A percentile compares a stretch with the other conserved stretches of the same genome.
Conservation (phyloP, 257 asterid genomes). For the Solanum ossicruentum region DNA sequence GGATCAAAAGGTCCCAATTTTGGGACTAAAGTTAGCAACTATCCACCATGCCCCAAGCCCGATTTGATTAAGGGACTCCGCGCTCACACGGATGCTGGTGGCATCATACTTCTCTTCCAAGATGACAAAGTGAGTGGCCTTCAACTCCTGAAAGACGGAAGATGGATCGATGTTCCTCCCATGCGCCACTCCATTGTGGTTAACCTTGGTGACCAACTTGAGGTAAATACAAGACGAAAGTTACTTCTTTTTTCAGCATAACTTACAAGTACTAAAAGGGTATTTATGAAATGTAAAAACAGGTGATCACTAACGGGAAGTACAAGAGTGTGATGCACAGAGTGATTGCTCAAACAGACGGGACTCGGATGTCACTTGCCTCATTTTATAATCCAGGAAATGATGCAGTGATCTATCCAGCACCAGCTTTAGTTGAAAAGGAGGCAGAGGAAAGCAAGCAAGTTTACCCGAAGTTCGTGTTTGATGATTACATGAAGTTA, state of each 20-base stretch:
- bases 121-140: slow-evolving; percentile 55
- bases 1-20: slow-evolving; percentile 34
- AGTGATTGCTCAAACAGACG: slow-evolving; percentile 14
- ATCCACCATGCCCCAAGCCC: slow-evolving; percentile 52
- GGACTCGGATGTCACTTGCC: slow-evolving; percentile 12
- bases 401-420: slow-evolving; percentile 18
- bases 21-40: slow-evolving; percentile 67
- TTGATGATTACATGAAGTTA: slow-evolving; percentile 14
- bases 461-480: slow-evolving; percentile 11
- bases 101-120: slow-evolving; percentile 52
- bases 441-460: background rate
- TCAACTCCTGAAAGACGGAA: slow-evolving; percentile 46
- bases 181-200: slow-evolving; percentile 41
- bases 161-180: slow-evolving; percentile 60
- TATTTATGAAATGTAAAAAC: background rate
- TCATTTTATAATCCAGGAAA: slow-evolving; percentile 16
- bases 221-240: slow-evolving; percentile 13
- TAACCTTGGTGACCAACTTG: slow-evolving; percentile 64
- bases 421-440: background rate
- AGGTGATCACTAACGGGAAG: slow-evolving; percentile 18
- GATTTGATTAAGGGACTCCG: slow-evolving; percentile 47
- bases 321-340: slow-evolving; percentile 19
- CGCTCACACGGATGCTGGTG: slow-evolving; percentile 74
- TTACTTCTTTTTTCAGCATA: background rate
- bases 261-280: background rate